Evolutionary conservation across 176 grass and related monocot genomes (phyloP), one percentile per base, ranked within the genome.

Genomic region (Melocanna baccifera): DNA sequence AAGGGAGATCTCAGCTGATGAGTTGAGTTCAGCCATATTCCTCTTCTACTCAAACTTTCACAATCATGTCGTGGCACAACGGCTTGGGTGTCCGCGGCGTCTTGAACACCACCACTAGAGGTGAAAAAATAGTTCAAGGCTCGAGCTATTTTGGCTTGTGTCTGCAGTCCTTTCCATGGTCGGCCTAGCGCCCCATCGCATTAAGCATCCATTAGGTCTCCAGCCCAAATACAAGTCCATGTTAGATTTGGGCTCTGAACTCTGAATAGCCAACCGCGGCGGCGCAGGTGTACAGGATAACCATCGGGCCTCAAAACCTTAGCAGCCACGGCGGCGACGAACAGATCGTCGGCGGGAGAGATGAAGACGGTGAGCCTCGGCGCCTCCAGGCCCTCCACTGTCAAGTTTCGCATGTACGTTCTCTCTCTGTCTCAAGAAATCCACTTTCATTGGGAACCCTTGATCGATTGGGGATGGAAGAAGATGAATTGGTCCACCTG

Each of bases 371-470:
- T 69, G 75, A 90, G 89, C 89, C 75, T 90, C 26, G 86, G 86
- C 78, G 85, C 84, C 43, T 85, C 90, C 12, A 78, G 88, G 75
- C 72, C 95, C 59, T 68, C 90, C 26, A 57, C 88, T 11, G 76
- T 91, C 51, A 94, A 90, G 75, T 97, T 98, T 75, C 81, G 92
- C 82, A 98, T 98, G 92, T 95, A 81, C 19, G 42, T 28, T 2
- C 52, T 6, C 39, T 22, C 57, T 15, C 19, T 20, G 12, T 65
- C 63, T 36, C 14, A 26, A 63, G 39, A 22, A 20, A 20, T 34
- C 56, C 62, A 26, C 63, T 46, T 75, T 67, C 75, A 30, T 47
- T 7, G 11, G 5, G 1, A 56, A 59, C 25, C 11, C 18, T 12
- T 32, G 15, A 77, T 71, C 22, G 28, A 25, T 81, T 81, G 20